Evolutionary conservation across 208 protist species (phyloP), one percentile per base, ranked within the genome.

Genomic region (Leishmania guyanensis): DNA sequence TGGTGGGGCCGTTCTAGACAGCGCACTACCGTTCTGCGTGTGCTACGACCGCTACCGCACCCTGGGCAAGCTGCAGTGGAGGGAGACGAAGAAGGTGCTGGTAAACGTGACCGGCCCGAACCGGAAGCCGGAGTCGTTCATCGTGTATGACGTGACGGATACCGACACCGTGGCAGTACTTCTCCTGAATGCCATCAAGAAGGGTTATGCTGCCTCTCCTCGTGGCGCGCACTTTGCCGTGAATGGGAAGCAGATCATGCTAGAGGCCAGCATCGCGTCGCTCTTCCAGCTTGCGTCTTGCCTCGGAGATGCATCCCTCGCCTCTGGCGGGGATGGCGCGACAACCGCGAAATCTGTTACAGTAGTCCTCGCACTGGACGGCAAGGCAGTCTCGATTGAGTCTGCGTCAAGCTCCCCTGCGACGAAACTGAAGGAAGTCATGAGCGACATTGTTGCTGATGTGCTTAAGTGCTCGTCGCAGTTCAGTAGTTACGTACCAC

Each of bases 1-100:
- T 80, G 90, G 87, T 39, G 91, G 93, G 33, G 88, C 84, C 1
- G 79, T 89, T 43, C 75, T 97, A 10, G 93, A 95, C 82, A 95
- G 91, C 82, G 91, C 88, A 43, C 71, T 97, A 12, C 88, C 89
- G 4, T 85, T 86, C 68, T 90, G 86, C 70, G 78, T 97, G 16
- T 78, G 64, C 70, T 90, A 90, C 80, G 91, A 94, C 71, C 83
- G 69, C n/a, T 87, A 85, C 68, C 84, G 87, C 4, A 65, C 90
- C 17, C 77, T 95, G n/a, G 89, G 88, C 26, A 86, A 90, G 68
- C 73, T 82, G 17, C 68, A 81, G 72, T 84, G 82, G 80, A 80
- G 83, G 48, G 82, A 86, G 81, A 29, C 78, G 58, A 82, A 83
- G 68, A 90, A 88, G 73, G 86, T 88, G 39, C 64, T 86, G 33